Evolutionary conservation across 768 basidiomycete species (phyloP).

Genomic region (Mycena galericulata): DNA sequence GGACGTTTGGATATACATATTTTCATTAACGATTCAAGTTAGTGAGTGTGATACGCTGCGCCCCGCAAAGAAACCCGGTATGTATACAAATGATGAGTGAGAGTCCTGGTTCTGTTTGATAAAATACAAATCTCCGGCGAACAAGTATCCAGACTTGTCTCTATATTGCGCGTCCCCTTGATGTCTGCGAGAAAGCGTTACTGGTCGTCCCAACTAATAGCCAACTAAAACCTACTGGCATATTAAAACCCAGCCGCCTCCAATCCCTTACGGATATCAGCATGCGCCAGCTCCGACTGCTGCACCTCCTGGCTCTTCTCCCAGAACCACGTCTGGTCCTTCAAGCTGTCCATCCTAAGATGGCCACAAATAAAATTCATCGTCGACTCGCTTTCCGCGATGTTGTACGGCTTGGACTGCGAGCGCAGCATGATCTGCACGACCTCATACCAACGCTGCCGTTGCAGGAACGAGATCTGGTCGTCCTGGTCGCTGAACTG

Average conservation of each 20-base stretch:
- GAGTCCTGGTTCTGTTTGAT: not conserved
- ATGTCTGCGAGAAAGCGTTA: not conserved
- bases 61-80: not conserved
- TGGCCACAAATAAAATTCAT: constrained; percentile 61
- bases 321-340: constrained; percentile 68
- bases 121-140: constrained; percentile 13
- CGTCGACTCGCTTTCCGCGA: constrained; percentile 59
- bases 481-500: constrained; percentile 57
- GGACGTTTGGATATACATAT: constrained; percentile 56
- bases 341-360: constrained; percentile 53
- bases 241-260: constrained; percentile 75
- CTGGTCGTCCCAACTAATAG: not conserved
- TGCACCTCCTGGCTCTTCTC: constrained; percentile 69
- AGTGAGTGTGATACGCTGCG: not conserved
- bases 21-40: constrained; percentile 37
- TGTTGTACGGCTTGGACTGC: constrained; percentile 63
- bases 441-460: constrained; percentile 68
- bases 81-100: constrained; percentile 5
- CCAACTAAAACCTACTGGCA: constrained; percentile 6
- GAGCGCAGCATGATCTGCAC: constrained; percentile 67
- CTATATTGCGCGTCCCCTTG: not conserved
- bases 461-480: constrained; percentile 64
- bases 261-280: constrained; percentile 75
- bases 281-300: constrained; percentile 67
- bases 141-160: constrained; percentile 21